Conservation (phyloP, 2,329 filamentous ascomycete genomes). For the Rutstroemia sp. region DNA sequence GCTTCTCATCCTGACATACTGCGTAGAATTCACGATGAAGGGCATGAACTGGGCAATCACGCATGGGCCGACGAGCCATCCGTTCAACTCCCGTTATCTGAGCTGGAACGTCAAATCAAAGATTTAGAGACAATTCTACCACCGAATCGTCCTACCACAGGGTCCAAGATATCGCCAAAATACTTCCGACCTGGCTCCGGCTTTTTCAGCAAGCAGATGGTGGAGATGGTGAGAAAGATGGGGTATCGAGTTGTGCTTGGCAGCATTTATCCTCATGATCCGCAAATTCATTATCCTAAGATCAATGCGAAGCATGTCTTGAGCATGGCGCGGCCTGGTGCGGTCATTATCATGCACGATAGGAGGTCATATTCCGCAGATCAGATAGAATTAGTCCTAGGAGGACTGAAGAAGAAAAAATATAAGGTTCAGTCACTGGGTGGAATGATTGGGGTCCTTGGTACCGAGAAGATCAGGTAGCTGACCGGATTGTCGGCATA, state of each 20-base stretch:
- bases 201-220: slow-evolving; percentile 69
- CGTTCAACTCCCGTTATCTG: slow-evolving; percentile 47
- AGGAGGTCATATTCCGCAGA: slow-evolving; percentile 73
- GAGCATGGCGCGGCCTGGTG: slow-evolving; percentile 70
- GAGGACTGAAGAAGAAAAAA: slow-evolving; percentile 60
- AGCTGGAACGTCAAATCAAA: slow-evolving; percentile 56
- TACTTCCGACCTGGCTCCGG: slow-evolving; percentile 83
- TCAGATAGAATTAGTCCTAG: slow-evolving; percentile 68
- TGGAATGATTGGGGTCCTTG: slow-evolving; percentile 44
- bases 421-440: slow-evolving; percentile 68
- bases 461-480: background rate
- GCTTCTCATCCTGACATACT: slow-evolving; percentile 47
- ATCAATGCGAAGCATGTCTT: slow-evolving; percentile 74
- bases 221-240: slow-evolving; percentile 48
- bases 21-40: slow-evolving; percentile 48
- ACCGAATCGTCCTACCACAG: slow-evolving; percentile 39
- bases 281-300: slow-evolving; percentile 64
- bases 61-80: slow-evolving; percentile 83
- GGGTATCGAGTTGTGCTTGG: slow-evolving; percentile 73
- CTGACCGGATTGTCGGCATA: background rate
- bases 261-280: slow-evolving; percentile 82
- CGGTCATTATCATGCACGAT: slow-evolving; percentile 82
- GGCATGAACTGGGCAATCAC: slow-evolving; percentile 77
- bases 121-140: slow-evolving; percentile 49
- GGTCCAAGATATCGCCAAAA: slow-evolving; percentile 31